These are phyloP conservation scores for Cercis canadensis DNA, from an alignment of 306 rosid species.

Conservation along the genomic window DNA sequence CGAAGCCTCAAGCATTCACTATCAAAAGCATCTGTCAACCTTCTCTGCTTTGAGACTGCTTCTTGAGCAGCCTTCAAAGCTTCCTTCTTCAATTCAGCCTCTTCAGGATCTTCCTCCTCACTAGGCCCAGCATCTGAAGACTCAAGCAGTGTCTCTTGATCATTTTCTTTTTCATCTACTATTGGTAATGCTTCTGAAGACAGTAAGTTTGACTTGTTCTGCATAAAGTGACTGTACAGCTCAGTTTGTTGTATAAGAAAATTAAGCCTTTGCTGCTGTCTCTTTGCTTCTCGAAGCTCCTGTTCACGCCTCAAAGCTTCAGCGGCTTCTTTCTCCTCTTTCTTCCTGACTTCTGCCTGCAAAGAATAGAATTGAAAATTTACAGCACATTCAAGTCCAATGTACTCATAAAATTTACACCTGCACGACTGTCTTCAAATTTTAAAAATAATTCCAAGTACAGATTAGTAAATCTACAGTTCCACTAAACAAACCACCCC, in stretches of 20 bases:
- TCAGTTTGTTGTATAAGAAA: conserved; percentile 99
- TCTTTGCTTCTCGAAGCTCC: conserved; percentile 97
- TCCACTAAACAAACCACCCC: conserved; percentile 12
- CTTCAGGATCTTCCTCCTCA: conserved; percentile 89
- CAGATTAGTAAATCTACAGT: conserved; percentile 7
- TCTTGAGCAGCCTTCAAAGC: conserved; percentile 98
- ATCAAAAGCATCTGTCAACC: conserved; percentile 82
- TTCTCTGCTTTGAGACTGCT: conserved; percentile 95
- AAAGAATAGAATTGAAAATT: conserved; percentile 29
- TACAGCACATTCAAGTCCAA: conserved; percentile 22
- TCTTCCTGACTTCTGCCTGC: conserved; percentile 89
- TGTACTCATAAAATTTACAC: conserved; percentile 26
- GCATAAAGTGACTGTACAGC: conserved; percentile 98
- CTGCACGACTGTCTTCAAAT: conserved; percentile 9
- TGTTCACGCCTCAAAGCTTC: conserved; percentile 96
- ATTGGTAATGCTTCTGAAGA: conserved; percentile 64
- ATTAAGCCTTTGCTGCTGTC: conserved; percentile 97
- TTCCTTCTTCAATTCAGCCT: conserved; percentile 88
- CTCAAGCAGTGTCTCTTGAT: conserved; percentile 54
- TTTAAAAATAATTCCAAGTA: conserved; percentile 20
- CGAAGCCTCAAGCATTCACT: conserved; percentile 84
- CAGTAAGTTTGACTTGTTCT: conserved; percentile 81
- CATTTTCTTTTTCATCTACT: conserved; percentile 56
- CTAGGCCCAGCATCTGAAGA: conserved; percentile 51
- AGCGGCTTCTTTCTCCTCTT: conserved; percentile 97